Evolutionary conservation across 257 asterid species (phyloP).

Genomic region (Asclepias syriaca): DNA sequence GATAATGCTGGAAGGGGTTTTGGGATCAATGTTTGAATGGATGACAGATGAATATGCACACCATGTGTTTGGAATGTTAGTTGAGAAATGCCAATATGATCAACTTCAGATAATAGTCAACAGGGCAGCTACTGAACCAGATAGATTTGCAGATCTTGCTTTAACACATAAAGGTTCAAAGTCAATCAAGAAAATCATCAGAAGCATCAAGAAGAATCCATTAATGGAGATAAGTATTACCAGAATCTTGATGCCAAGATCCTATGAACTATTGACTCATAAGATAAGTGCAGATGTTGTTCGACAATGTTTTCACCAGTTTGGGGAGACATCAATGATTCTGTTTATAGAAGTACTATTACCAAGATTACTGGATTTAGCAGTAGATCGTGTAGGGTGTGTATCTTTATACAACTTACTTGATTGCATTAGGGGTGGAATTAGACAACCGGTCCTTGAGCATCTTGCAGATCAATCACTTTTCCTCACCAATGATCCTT

Average conservation of each 20-base stretch:
- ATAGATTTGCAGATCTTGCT: not conserved
- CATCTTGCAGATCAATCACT: slow-evolving; percentile 20
- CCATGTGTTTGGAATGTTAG: slow-evolving; percentile 1
- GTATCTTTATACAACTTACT: slow-evolving; percentile 25
- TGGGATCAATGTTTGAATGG: not conserved
- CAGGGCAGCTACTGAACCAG: not conserved
- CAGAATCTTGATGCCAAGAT: not conserved
- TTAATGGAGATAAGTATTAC: not conserved
- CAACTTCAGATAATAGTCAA: slow-evolving; percentile 6
- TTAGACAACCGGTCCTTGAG: slow-evolving; percentile 21
- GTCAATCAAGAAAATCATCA: slow-evolving; percentile 12
- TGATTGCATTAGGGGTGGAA: slow-evolving; percentile 8
- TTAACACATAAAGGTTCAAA: not conserved
- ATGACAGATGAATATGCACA: slow-evolving; percentile 11
- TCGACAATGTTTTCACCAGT: slow-evolving; percentile 5
- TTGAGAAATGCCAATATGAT: not conserved
- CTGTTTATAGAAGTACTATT: slow-evolving; percentile 22
- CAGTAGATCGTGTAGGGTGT: slow-evolving; percentile 36
- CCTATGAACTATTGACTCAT: slow-evolving; percentile 7
- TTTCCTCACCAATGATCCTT: slow-evolving; percentile 31
- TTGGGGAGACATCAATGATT: slow-evolving; percentile 5
- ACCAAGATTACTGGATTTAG: slow-evolving; percentile 9
- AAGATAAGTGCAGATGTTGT: not conserved
- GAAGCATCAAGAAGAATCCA: slow-evolving; percentile 11
- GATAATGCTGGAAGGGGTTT: not conserved